A percentile compares a stretch with the other conserved stretches of the same genome.
These are phyloP conservation scores for Aspergillus sp. DNA, from an alignment of 2,329 filamentous ascomycete genomes.

Conservation along the genomic window DNA sequence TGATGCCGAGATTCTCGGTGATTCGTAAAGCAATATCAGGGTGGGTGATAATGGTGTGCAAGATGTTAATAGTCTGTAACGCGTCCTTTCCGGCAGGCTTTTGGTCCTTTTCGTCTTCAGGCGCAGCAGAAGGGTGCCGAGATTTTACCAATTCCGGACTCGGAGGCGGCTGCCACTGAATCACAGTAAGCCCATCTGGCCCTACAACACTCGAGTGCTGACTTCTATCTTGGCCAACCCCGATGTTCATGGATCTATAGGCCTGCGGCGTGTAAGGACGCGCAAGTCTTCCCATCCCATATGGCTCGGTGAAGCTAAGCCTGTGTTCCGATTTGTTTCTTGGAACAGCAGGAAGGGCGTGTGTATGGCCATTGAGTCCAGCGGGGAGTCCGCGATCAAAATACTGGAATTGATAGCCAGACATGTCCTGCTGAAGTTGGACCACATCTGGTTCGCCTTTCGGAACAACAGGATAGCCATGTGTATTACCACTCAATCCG, in stretches of 20 bases:
- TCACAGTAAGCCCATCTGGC: neutral
- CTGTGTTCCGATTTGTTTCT: no score
- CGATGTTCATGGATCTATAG: neutral
- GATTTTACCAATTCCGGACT: neutral
- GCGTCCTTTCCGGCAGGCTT: no score
- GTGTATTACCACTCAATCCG: neutral
- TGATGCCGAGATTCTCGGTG: constrained; percentile 53
- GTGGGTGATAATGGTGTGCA: constrained; percentile 14
- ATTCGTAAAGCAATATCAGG: constrained; percentile 57
- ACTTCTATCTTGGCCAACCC: no score
- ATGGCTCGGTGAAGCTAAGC: neutral
- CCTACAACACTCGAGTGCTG: no score
- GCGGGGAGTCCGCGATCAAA: neutral
- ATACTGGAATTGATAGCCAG: neutral
- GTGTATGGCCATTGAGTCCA: neutral
- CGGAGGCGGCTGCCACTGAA: neutral
- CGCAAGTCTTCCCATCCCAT: neutral
- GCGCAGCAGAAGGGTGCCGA: neutral
- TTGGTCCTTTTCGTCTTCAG: no score
- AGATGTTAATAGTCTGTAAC: constrained; percentile 8
- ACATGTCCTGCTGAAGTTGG: neutral
- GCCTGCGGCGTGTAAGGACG: neutral
- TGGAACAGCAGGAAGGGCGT: no score
- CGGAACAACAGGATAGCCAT: neutral
- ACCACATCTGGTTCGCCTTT: neutral